Percentiles rank a stretch among this genome's conserved stretches.
These are phyloP conservation scores for Puccinia horiana DNA, from an alignment of 1,284 basidiomycete genomes.

Conservation along the genomic window DNA sequence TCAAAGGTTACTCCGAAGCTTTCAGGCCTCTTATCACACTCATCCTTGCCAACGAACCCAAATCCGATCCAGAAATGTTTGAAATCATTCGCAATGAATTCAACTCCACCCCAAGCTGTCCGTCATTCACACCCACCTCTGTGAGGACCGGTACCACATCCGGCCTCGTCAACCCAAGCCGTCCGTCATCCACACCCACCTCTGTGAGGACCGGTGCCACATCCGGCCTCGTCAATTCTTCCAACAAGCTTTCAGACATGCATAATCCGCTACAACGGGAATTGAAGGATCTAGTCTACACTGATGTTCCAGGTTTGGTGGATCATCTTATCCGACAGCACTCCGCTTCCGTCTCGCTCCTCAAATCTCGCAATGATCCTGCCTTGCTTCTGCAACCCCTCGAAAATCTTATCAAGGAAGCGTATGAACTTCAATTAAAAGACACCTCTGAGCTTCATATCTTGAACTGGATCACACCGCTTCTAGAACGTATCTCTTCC, in stretches of 20 bases:
- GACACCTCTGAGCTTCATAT: neutral
- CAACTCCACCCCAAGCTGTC: neutral
- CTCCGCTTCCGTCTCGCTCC: neutral
- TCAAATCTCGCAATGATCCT: neutral
- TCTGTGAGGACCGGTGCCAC: neutral
- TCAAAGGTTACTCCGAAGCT: neutral
- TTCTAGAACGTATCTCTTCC: neutral
- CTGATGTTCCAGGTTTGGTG: neutral
- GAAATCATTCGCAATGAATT: neutral
- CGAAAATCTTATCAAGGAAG: neutral
- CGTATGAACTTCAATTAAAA: neutral
- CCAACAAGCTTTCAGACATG: neutral
- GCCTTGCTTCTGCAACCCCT: neutral
- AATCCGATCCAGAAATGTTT: conserved; percentile 11
- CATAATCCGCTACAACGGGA: neutral
- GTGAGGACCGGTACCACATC: neutral
- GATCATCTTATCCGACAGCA: neutral
- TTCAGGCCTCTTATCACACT: neutral
- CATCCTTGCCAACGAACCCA: neutral
- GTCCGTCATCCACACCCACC: neutral
- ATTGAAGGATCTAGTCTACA: conserved; percentile 2
- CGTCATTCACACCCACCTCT: neutral
- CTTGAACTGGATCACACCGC: conserved; percentile 8
- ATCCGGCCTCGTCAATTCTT: neutral
- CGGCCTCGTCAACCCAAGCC: neutral